Base-by-base conservation (phyloP, 768 basidiomycete species). In the Kwoniella heveanensis region DNA sequence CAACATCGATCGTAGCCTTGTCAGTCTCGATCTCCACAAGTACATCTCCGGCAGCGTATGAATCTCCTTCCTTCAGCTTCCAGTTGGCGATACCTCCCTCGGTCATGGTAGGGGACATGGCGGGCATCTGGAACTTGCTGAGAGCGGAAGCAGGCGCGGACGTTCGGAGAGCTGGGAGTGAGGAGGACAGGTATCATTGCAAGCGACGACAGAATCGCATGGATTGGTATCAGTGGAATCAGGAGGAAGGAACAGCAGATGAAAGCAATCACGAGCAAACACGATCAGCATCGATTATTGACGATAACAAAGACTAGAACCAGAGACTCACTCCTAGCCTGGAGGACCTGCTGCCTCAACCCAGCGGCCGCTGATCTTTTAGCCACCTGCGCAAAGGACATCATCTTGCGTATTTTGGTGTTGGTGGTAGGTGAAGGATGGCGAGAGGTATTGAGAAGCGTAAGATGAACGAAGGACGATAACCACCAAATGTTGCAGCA, bases 81-180 rank as follows among this genome's bases (percentile, higher is more conserved):
- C 96, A 99, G 30, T 85, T 85, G 50, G 95, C 90, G 79, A 99
- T 96, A 67, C 95, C 96, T 67, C 96, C 96, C 83, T 98, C 96
- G 2, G 93, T 93, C 96, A 99, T 99, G 62, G 96, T 99, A 30
- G 96, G 96, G 67, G 92, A 95, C 95, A 98, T 99, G 71, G 96
- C 93, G 62, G 93, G 94, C 92, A 96, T 94, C 67, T 88, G 84
- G 83, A 97, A 94, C 79, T 88, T 91, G 64, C 90, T 83, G 70
- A 98, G 85, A 39, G 89, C 93, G 82, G 84, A 82, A 72, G 89
- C 83, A 66, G 87, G 86, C 58, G 88, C 85, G 29, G 94, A 93
- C 74, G 85, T 85, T 83, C 93, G 91, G 57, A 97, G 83, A 74
- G 87, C 94, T 95, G 55, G 8, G 50, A 54, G 52, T 9, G 30